phyloP scores from a whole-genome alignment of 176 grass and related monocot species.

The Oryza rufipogon region DNA sequence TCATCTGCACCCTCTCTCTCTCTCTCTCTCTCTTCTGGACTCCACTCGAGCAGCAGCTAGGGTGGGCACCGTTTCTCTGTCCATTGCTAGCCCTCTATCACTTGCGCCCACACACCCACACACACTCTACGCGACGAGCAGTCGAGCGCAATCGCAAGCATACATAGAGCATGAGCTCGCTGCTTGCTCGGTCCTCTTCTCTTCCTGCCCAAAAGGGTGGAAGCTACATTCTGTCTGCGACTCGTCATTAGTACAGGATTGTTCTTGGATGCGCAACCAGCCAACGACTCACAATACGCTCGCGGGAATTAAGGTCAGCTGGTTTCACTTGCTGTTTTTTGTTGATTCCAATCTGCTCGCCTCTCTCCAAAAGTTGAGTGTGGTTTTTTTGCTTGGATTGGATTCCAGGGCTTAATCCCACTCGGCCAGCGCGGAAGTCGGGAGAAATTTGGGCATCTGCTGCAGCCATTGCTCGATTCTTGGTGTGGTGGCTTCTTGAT shows the following conservation, averaged over 20 bases:
- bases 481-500: not conserved
- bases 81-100: not conserved
- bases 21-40: not conserved
- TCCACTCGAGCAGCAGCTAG: constrained; percentile 9
- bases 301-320: constrained; percentile 13
- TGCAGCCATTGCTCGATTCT: constrained; percentile 9
- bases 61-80: constrained; percentile 7
- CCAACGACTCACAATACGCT: not conserved
- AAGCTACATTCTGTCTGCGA: not conserved
- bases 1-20: no score
- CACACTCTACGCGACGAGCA: not conserved
- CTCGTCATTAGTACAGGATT: not conserved
- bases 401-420: constrained; percentile 21
- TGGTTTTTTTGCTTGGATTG: not conserved
- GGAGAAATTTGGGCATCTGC: constrained; percentile 15
- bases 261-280: constrained; percentile 1
- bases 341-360: not conserved
- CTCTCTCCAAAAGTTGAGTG: not conserved
- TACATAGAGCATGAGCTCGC: not conserved
- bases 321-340: not conserved
- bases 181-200: constrained; percentile 2
- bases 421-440: not conserved
- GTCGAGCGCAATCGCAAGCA: not conserved
- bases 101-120: not conserved
- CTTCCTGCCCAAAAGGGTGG: constrained; percentile 3